A percentile compares a stretch with the other conserved stretches of the same genome.
These are phyloP conservation scores for Tolypocladium tropicale DNA, from an alignment of 2,329 filamentous ascomycete species.

Conservation along the genomic window DNA sequence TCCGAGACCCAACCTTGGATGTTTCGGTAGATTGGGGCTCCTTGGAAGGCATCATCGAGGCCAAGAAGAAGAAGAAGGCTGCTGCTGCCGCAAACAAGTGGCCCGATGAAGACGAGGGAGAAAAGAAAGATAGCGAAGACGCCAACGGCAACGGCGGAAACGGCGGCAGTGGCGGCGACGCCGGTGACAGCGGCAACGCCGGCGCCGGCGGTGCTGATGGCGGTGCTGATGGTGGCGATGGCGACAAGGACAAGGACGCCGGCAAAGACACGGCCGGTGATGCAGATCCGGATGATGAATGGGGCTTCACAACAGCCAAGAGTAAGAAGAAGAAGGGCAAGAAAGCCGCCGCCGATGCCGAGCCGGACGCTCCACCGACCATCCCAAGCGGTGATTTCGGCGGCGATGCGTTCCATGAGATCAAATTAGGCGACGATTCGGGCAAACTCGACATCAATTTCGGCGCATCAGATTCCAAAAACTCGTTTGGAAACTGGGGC, in stretches of 20 bases:
- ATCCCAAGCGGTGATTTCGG: conserved; percentile 30
- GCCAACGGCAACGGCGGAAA: conserved; percentile 2
- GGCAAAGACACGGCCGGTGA: conserved; percentile 25
- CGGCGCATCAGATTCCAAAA: conserved; percentile 34
- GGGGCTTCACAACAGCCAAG: conserved; percentile 15
- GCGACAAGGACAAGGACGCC: conserved; percentile 9
- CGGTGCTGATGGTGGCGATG: conserved; percentile 1
- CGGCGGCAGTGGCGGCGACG: not conserved
- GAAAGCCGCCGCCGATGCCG: conserved; percentile 13
- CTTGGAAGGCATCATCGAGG: conserved; percentile 7
- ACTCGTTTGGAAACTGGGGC: conserved; percentile 47
- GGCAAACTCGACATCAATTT: conserved; percentile 47
- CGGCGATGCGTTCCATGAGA: conserved; percentile 50
- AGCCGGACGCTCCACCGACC: conserved; percentile 16
- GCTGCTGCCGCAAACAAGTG: conserved; percentile 2
- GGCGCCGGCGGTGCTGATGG: conserved; percentile 1
- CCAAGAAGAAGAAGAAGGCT: conserved; percentile 11
- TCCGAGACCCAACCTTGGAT: conserved; percentile 10
- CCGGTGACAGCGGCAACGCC: not conserved
- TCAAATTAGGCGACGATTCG: conserved; percentile 51
- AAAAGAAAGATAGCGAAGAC: conserved; percentile 5
- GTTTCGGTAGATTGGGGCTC: conserved; percentile 12
- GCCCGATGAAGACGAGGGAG: conserved; percentile 4
- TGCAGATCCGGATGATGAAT: conserved; percentile 25
- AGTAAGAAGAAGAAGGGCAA: conserved; percentile 31